Conservation (phyloP, 2,329 filamentous ascomycete species). For the Lomentospora prolificans region DNA sequence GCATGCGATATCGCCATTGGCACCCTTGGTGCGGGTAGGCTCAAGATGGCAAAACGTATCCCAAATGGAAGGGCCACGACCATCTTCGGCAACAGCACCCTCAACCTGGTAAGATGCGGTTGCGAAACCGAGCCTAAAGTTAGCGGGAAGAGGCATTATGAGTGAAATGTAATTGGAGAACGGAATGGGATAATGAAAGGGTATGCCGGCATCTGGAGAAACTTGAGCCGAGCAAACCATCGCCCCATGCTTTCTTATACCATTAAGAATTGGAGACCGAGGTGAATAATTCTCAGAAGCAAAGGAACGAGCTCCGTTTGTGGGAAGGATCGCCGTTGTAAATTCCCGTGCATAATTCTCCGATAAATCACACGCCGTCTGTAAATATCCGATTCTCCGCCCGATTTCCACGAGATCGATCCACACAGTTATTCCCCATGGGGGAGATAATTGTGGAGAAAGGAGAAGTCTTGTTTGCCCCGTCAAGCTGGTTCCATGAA, state of each 20-base stretch:
- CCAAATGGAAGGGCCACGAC: conserved; percentile 33
- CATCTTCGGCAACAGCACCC: conserved; percentile 28
- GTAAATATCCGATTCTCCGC: background rate
- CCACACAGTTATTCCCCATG: background rate
- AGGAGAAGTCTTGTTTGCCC: background rate
- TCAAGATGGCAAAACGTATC: conserved; percentile 30
- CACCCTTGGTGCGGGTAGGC: conserved; percentile 27
- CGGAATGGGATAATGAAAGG: background rate
- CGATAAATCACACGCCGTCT: background rate
- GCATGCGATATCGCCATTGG: conserved; percentile 36
- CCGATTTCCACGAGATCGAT: background rate
- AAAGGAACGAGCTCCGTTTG: too few relatives aligned
- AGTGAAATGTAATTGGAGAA: background rate
- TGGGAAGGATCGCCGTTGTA: background rate
- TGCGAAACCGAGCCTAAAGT: conserved; percentile 31
- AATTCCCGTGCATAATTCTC: background rate
- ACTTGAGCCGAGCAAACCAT: background rate
- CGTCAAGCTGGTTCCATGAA: background rate
- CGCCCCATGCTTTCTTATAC: too few relatives aligned
- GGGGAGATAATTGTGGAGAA: background rate
- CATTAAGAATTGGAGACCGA: too few relatives aligned
- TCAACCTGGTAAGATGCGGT: conserved; percentile 36
- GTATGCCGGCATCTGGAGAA: background rate
- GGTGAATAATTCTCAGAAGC: too few relatives aligned
- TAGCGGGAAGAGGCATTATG: conserved; percentile 23